Evolutionary conservation across 805 yeast species (phyloP).

Genomic region (Wickerhamiella parazyma): DNA sequence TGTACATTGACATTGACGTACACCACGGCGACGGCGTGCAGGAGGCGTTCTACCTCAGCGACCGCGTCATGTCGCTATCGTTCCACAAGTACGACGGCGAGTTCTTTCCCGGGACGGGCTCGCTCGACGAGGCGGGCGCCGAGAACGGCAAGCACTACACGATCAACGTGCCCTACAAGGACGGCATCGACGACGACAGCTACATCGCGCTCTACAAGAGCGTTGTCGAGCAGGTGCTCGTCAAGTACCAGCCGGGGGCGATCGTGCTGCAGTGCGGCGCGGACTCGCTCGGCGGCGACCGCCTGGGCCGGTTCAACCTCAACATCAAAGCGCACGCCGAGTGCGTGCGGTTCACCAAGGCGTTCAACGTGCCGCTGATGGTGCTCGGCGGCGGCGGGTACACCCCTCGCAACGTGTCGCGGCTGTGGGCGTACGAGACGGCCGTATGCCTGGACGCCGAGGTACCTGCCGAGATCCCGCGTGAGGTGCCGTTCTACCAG

Average conservation of each 20-base stretch:
- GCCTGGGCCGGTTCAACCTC: constrained; percentile 88
- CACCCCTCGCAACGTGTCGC: constrained; percentile 91
- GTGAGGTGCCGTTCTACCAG: constrained; percentile 57
- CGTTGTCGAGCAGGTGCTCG: constrained; percentile 77
- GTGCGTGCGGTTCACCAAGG: constrained; percentile 76
- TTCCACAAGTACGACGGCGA: constrained; percentile 84
- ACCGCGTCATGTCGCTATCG: constrained; percentile 79
- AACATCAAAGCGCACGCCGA: constrained; percentile 93
- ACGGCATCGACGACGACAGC: constrained; percentile 87
- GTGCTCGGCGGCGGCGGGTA: constrained; percentile 98
- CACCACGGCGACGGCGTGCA: constrained; percentile 96
- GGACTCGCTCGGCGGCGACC: constrained; percentile 89
- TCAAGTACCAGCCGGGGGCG: constrained; percentile 83
- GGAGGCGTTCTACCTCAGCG: constrained; percentile 85
- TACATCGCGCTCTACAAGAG: constrained; percentile 49
- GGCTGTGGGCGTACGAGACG: constrained; percentile 91
- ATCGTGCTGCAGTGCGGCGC: constrained; percentile 98
- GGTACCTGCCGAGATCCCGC: constrained; percentile 64
- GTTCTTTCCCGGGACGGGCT: constrained; percentile 90
- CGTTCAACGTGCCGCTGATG: constrained; percentile 79
- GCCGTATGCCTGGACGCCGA: constrained; percentile 72
- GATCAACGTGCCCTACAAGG: constrained; percentile 75
- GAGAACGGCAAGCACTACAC: constrained; percentile 74
- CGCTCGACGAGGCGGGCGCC: constrained; percentile 69
- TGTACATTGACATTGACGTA: constrained; percentile 79